These are phyloP conservation scores for Boeremia lycopersici DNA, from an alignment of 2,329 filamentous ascomycete genomes.

Conservation along the genomic window DNA sequence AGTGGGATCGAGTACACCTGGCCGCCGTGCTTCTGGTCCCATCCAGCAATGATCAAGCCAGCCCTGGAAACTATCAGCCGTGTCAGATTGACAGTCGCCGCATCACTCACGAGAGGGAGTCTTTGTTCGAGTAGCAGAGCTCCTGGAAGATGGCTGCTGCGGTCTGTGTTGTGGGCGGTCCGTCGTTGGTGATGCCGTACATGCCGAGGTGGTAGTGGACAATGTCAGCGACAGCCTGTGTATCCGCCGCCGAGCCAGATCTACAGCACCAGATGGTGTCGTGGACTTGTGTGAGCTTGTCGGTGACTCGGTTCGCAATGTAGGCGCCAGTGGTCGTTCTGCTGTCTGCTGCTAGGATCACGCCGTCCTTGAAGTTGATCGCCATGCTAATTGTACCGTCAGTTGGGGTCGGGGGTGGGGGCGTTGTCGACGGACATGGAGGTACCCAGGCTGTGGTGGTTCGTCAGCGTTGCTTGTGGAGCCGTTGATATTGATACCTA, in stretches of 20 bases:
- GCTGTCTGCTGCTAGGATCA: constrained; percentile 97
- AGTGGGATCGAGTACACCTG: constrained; percentile 98
- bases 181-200: constrained; percentile 88
- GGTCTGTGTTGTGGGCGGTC: constrained; percentile 90
- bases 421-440: constrained; percentile 74
- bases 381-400: constrained; percentile 74
- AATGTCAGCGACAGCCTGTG: constrained; percentile 96
- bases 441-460: constrained; percentile 76
- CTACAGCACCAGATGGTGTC: constrained; percentile 99
- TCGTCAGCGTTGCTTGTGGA: constrained; percentile 26
- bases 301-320: constrained; percentile 98
- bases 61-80: constrained; percentile 63
- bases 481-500: constrained; percentile 57
- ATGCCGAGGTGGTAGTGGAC: constrained; percentile 95
- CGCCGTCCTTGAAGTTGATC: constrained; percentile 97
- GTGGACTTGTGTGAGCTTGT: constrained; percentile 98
- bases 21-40: constrained; percentile 91
- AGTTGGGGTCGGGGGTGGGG: constrained; percentile 23
- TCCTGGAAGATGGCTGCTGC: constrained; percentile 97
- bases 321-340: constrained; percentile 97
- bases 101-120: constrained; percentile 75
- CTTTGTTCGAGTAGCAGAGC: constrained; percentile 97
- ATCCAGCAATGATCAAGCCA: constrained; percentile 97
- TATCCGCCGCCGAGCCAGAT: constrained; percentile 95
- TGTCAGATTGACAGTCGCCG: neutral